Evolutionary conservation across 2,329 filamentous ascomycete species (phyloP).

Genomic region (Fusarium abutilonis): DNA sequence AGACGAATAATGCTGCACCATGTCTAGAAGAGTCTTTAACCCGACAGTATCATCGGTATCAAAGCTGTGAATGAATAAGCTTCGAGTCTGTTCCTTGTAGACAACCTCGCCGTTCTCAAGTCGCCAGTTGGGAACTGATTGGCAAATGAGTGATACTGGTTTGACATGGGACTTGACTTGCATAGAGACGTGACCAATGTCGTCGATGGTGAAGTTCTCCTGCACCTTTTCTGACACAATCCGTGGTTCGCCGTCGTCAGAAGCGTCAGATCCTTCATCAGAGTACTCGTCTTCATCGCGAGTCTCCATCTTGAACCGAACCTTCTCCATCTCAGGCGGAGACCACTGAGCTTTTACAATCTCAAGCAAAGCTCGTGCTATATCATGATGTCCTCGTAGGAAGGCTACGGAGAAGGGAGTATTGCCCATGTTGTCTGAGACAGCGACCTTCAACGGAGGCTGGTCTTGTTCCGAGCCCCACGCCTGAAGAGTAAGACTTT

Average conservation of each 20-base stretch:
- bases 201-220: slow-evolving; percentile 77
- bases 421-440: slow-evolving; percentile 61
- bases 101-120: slow-evolving; percentile 45
- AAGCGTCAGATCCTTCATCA: slow-evolving; percentile 44
- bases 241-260: slow-evolving; percentile 52
- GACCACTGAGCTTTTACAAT: slow-evolving; percentile 76
- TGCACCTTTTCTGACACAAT: slow-evolving; percentile 67
- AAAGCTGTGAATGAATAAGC: slow-evolving; percentile 59
- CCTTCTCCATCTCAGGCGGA: slow-evolving; percentile 62
- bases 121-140: slow-evolving; percentile 49
- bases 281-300: slow-evolving; percentile 52
- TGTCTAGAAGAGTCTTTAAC: slow-evolving; percentile 67
- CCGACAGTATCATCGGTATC: slow-evolving; percentile 62
- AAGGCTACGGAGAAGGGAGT: slow-evolving; percentile 76
- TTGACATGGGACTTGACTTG: slow-evolving; percentile 72
- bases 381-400: slow-evolving; percentile 69
- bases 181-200: slow-evolving; percentile 74
- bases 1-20: slow-evolving; percentile 57
- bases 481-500: slow-evolving; percentile 67
- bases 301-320: slow-evolving; percentile 59
- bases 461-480: slow-evolving; percentile 66
- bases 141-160: slow-evolving; percentile 64
- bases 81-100: slow-evolving; percentile 10
- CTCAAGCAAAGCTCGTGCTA: slow-evolving; percentile 73
- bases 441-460: slow-evolving; percentile 71